These are phyloP conservation scores for Tylopilus vinaceipallidus DNA, from an alignment of 768 basidiomycete genomes.

Conservation along the genomic window DNA sequence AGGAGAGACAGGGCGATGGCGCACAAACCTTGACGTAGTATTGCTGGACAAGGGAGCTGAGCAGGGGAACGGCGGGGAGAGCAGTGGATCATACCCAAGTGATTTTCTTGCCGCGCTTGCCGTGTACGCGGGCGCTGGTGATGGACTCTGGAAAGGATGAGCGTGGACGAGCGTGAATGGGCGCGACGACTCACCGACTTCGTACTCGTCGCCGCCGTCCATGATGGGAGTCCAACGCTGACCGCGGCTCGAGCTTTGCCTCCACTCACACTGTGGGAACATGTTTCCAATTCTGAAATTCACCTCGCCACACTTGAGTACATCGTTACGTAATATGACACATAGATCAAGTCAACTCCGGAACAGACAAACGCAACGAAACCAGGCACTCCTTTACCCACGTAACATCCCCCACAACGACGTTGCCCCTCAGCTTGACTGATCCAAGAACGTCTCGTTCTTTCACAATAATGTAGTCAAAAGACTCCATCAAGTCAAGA, in stretches of 20 bases:
- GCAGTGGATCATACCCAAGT: constrained; percentile 45
- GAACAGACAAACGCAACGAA: constrained; percentile 50
- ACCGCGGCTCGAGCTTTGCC: constrained; percentile 3
- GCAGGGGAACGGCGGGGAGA: constrained; percentile 2
- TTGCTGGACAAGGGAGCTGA: constrained; percentile 38
- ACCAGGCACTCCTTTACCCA: constrained; percentile 83
- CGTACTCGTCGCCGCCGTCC: constrained; percentile 51
- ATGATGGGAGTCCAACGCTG: constrained; percentile 25
- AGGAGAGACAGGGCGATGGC: not conserved
- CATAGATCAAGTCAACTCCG: constrained; percentile 21
- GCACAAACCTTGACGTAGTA: constrained; percentile 56
- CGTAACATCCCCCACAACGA: constrained; percentile 48
- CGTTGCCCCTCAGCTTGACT: constrained; percentile 27
- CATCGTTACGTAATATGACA: too few species aligned
- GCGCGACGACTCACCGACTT: constrained; percentile 75
- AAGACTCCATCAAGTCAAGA: constrained; percentile 30
- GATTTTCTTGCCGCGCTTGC: constrained; percentile 43
- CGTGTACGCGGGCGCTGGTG: constrained; percentile 48
- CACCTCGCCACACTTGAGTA: too few species aligned
- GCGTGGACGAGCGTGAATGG: constrained; percentile 4
- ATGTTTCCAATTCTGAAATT: constrained; percentile 15
- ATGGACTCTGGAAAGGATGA: constrained; percentile 46
- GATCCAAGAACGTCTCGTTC: constrained; percentile 33
- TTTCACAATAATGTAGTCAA: constrained; percentile 64
- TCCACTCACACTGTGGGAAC: too few species aligned